These are phyloP conservation scores for Plasmodiophora brassicae DNA, from an alignment of 208 protist genomes.

Conservation along the genomic window DNA sequence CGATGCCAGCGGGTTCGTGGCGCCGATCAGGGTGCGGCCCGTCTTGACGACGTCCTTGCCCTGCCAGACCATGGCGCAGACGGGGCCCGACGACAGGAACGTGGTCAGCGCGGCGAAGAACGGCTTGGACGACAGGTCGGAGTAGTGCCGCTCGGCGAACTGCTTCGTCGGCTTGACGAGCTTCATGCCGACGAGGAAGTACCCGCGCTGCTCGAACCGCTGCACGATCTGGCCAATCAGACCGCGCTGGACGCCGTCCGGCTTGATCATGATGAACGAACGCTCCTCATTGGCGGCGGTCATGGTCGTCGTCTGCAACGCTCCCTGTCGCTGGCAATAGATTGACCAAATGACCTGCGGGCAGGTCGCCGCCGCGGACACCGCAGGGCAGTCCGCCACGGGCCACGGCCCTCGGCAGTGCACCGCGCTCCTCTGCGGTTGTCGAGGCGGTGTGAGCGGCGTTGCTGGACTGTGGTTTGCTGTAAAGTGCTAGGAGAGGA, in stretches of 20 bases:
- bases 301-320: no score
- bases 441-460: no score
- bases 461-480: no score
- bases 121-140: constrained; percentile 38
- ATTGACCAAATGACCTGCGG: no score
- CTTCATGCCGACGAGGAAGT: constrained; percentile 49
- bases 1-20: constrained; percentile 53
- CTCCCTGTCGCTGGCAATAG: no score
- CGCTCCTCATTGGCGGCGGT: constrained; percentile 42
- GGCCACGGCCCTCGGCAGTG: no score
- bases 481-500: no score
- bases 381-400: no score
- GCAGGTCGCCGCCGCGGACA: no score
- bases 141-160: constrained; percentile 52
- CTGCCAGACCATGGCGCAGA: constrained; percentile 54
- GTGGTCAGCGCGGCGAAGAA: constrained; percentile 47
- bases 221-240: constrained; percentile 51
- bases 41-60: constrained; percentile 49
- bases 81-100: constrained; percentile 50
- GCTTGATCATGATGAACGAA: constrained; percentile 57
- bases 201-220: constrained; percentile 50
- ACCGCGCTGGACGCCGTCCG: constrained; percentile 54
- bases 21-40: constrained; percentile 49
- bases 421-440: no score
- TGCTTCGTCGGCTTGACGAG: constrained; percentile 46